Evolutionary conservation across 495 filamentous ascomycete genomes (phyloP).

Genomic region (Penicillium bialowiezense): DNA sequence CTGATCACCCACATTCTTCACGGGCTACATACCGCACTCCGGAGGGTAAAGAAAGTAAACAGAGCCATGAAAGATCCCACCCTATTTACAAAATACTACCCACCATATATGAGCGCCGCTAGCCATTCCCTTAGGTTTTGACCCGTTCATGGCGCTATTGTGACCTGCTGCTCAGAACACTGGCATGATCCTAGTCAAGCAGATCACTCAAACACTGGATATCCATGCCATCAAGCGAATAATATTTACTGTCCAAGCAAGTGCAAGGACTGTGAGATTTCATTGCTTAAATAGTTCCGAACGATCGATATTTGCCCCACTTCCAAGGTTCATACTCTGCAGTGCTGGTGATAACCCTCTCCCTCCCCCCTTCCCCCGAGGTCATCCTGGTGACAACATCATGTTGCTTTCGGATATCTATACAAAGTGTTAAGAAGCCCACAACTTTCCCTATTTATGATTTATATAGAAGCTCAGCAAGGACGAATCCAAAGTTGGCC

Average conservation of each 20-base stretch:
- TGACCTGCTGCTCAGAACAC: conserved; percentile 1
- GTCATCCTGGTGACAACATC: conserved; percentile 4
- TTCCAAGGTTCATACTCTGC: background rate
- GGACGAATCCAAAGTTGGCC: background rate
- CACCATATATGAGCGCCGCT: background rate
- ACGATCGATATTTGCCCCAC: background rate
- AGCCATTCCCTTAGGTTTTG: background rate
- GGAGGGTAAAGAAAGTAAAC: conserved; percentile 1
- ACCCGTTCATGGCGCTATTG: background rate
- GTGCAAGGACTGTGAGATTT: background rate
- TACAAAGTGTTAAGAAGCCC: background rate
- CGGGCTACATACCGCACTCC: conserved; percentile 1
- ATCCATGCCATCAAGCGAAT: background rate
- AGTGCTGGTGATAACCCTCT: background rate
- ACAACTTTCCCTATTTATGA: background rate
- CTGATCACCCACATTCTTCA: background rate
- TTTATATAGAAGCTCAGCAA: background rate
- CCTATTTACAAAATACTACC: conserved; percentile 1
- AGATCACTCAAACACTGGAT: background rate
- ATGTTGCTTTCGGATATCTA: background rate
- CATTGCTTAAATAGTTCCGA: background rate
- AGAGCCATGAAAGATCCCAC: background rate
- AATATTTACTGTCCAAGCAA: background rate
- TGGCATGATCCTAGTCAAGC: conserved; percentile 2
- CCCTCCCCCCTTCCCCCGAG: too few relatives aligned